These are phyloP conservation scores for Bothia castanella DNA, from an alignment of 1,284 basidiomycete genomes.

Conservation along the genomic window DNA sequence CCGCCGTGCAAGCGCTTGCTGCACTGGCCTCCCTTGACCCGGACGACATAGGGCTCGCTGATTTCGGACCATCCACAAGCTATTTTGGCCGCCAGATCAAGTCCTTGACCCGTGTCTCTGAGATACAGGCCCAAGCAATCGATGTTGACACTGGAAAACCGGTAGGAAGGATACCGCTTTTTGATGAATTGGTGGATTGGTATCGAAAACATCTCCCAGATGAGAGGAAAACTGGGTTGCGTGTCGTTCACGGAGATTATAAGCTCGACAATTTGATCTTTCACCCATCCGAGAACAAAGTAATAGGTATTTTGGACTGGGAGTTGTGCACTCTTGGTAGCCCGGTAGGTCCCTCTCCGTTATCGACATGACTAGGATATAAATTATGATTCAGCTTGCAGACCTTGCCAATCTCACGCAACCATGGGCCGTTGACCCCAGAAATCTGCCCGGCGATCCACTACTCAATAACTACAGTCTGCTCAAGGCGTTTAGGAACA, in stretches of 20 bases:
- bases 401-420: constrained; percentile 89
- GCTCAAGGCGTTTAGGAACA: constrained; percentile 61
- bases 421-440: constrained; percentile 71
- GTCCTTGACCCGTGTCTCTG: constrained; percentile 72
- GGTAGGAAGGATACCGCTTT: constrained; percentile 68
- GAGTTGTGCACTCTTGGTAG: constrained; percentile 92
- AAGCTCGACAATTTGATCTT: constrained; percentile 96
- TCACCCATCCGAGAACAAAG: constrained; percentile 86
- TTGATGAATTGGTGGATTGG: constrained; percentile 73
- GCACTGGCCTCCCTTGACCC: constrained; percentile 69
- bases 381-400: constrained; percentile 56
- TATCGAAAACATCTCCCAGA: constrained; percentile 72
- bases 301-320: constrained; percentile 96
- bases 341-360: constrained; percentile 47
- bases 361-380: constrained; percentile 4
- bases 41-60: constrained; percentile 61
- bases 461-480: constrained; percentile 14
- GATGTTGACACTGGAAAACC: constrained; percentile 61
- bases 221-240: constrained; percentile 64
- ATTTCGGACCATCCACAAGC: constrained; percentile 74
- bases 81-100: constrained; percentile 95
- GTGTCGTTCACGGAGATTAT: constrained; percentile 94
- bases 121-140: constrained; percentile 62
- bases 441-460: constrained; percentile 33
- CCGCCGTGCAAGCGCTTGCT: constrained; percentile 27